Evolutionary conservation across 805 yeast genomes (phyloP).

Genomic region (Candida michaelii): DNA sequence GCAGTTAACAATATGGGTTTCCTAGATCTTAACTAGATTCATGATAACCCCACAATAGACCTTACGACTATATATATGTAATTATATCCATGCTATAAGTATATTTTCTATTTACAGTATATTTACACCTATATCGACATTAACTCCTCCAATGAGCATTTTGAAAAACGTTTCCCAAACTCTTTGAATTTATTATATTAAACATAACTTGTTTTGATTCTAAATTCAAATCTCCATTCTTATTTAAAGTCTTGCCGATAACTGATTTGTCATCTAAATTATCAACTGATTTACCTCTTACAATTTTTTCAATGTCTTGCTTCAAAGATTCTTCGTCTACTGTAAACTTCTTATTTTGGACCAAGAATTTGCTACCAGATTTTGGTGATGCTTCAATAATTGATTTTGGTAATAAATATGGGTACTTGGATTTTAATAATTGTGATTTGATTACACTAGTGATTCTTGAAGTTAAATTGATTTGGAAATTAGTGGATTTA

Average conservation of each 20-base stretch:
- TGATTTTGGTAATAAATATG: constrained; percentile 37
- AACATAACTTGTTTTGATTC: constrained; percentile 29
- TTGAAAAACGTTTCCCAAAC: constrained; percentile 10
- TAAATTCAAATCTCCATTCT: constrained; percentile 28
- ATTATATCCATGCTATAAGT: neutral
- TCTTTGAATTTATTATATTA: constrained; percentile 19
- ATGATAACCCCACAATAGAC: no score
- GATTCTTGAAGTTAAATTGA: constrained; percentile 31
- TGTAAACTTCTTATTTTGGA: constrained; percentile 24
- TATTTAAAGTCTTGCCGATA: constrained; percentile 15
- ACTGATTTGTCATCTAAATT: constrained; percentile 13
- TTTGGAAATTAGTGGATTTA: constrained; percentile 30
- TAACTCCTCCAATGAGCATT: constrained; percentile 22
- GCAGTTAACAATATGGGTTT: constrained; percentile 42
- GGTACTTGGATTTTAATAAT: constrained; percentile 40
- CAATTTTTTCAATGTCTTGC: constrained; percentile 28
- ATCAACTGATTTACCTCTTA: constrained; percentile 28
- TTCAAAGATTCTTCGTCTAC: constrained; percentile 23
- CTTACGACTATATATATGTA: no score
- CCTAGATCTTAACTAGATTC: no score
- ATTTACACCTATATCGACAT: constrained; percentile 7
- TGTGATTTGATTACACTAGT: constrained; percentile 42
- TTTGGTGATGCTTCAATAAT: constrained; percentile 26
- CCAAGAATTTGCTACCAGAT: constrained; percentile 30
- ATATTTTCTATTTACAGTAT: neutral